A percentile compares a stretch with the other conserved stretches of the same genome.
Evolutionary conservation across 1,139 yeast genomes (phyloP).

Genomic region (Geotrichum restrictum): DNA sequence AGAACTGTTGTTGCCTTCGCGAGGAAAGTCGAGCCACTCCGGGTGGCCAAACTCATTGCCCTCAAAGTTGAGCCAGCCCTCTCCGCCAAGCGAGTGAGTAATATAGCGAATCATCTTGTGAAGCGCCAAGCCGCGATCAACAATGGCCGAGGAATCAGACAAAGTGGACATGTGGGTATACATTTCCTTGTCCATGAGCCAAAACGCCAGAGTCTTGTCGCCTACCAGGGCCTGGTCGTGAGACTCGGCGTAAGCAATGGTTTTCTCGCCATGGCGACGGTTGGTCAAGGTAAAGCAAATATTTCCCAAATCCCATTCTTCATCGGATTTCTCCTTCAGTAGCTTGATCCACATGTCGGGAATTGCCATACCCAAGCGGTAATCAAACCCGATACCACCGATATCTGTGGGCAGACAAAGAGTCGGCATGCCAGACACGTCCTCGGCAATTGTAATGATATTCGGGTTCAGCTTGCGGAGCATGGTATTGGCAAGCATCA

Average conservation of each 20-base stretch:
- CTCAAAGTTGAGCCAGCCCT: conserved; percentile 91
- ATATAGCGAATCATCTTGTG: conserved; percentile 86
- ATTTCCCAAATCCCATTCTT: conserved; percentile 84
- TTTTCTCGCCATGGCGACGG: conserved; percentile 82
- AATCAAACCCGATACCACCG: conserved; percentile 94
- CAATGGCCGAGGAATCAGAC: conserved; percentile 65
- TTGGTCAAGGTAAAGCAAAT: conserved; percentile 81
- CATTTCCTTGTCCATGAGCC: conserved; percentile 99
- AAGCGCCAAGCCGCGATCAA: conserved; percentile 84
- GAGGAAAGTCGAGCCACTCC: conserved; percentile 97
- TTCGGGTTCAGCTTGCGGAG: conserved; percentile 53
- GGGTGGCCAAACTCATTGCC: conserved; percentile 99
- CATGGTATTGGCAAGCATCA: conserved; percentile 82
- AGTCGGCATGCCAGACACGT: conserved; percentile 96
- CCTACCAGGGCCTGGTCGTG: conserved; percentile 98
- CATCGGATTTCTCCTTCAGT: conserved; percentile 76
- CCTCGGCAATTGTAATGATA: conserved; percentile 87
- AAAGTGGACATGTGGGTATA: conserved; percentile 88
- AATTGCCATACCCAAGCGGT: conserved; percentile 91
- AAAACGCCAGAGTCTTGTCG: conserved; percentile 91
- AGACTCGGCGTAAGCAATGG: conserved; percentile 90
- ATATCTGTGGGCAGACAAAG: conserved; percentile 64
- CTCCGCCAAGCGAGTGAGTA: conserved; percentile 90
- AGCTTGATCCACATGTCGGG: conserved; percentile 99
- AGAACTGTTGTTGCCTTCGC: conserved; percentile 80